Conservation (phyloP, 306 rosid genomes). For the cucumber (Cucumis sativus) region Cucumber_9930_V3 NC_026657.2:6261501-6262000, state of each 20-base stretch:
- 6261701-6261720: slow-evolving; percentile 1
- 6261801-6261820: neutral
- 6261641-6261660: slow-evolving; percentile 57
- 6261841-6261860: neutral
- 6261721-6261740: slow-evolving; percentile 25
- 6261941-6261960: neutral
- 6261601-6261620: slow-evolving; percentile 19
- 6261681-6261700: slow-evolving; percentile 43
- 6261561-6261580: slow-evolving; percentile 25
- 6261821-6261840: neutral
- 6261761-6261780: neutral
- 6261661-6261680: slow-evolving; percentile 76
- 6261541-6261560: slow-evolving; percentile 48
- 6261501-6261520: slow-evolving; percentile 26
- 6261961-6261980: too few species aligned
- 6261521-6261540: slow-evolving; percentile 79
- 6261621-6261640: slow-evolving; percentile 21
- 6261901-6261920: neutral
- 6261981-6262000: neutral
- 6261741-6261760: slow-evolving; percentile 26
- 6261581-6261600: slow-evolving; percentile 45
- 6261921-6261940: neutral
- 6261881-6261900: neutral
- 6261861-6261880: neutral
- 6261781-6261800: neutral